Percentiles rank a stretch among this genome's conserved stretches.
Evolutionary conservation across 2,329 filamentous ascomycete genomes (phyloP).

Genomic region (Epichloe sylvatica): DNA sequence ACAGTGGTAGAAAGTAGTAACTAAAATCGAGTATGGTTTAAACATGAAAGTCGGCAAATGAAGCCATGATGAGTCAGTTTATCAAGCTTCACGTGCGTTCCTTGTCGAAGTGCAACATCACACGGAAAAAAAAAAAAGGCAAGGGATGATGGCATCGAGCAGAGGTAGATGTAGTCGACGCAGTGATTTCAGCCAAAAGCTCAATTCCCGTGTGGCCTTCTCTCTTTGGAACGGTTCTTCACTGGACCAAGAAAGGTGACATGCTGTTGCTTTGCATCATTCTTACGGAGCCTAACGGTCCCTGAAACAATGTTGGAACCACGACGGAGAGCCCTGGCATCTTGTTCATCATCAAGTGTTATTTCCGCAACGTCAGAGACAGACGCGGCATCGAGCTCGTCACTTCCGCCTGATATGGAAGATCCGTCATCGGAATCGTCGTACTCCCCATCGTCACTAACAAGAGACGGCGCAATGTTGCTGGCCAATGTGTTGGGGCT

Average conservation of each 20-base stretch:
- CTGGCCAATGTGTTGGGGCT: conserved; percentile 57
- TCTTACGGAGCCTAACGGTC: conserved; percentile 37
- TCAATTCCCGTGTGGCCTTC: conserved; percentile 12
- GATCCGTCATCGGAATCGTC: conserved; percentile 56
- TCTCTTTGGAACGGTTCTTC: conserved; percentile 25
- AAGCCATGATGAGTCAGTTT: conserved; percentile 4
- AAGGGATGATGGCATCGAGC: not conserved
- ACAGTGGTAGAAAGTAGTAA: conserved; percentile 2
- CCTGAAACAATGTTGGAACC: conserved; percentile 28
- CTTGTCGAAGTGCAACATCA: conserved; percentile 2
- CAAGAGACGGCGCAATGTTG: conserved; percentile 65
- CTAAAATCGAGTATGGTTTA: conserved; percentile 7
- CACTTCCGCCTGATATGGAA: conserved; percentile 42
- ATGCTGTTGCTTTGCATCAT: conserved; percentile 33
- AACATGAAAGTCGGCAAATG: conserved; percentile 3
- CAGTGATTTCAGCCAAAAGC: not conserved
- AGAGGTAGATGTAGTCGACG: not conserved
- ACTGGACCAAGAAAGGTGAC: conserved; percentile 42
- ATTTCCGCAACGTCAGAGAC: conserved; percentile 50
- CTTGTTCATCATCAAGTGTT: conserved; percentile 43
- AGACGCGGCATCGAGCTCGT: conserved; percentile 43
- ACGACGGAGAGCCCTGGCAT: conserved; percentile 31
- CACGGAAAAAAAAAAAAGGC: not conserved
- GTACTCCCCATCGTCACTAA: conserved; percentile 69
- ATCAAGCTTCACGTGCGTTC: conserved; percentile 1